Evolutionary conservation across 139 green algal genomes (phyloP).

Genomic region (Haematococcus sp.): DNA sequence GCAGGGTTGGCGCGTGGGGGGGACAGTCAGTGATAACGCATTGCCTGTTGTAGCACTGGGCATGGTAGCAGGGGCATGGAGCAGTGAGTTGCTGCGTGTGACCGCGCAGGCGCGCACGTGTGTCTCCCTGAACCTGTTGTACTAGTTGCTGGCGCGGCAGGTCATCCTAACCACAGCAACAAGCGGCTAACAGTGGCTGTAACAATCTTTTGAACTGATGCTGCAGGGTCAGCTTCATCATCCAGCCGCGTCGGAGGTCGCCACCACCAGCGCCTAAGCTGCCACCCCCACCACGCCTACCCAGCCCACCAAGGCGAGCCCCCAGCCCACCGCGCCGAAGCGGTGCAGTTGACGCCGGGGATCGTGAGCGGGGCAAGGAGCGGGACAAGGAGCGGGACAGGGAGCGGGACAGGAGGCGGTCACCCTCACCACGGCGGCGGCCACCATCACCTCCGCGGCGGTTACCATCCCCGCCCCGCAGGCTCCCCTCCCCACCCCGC

Average conservation of each 20-base stretch:
- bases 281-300: constrained; percentile 5
- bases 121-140: no score
- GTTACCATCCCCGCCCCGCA: neutral
- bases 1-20: no score
- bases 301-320: constrained; percentile 8
- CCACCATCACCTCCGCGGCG: constrained; percentile 6
- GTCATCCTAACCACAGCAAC: no score
- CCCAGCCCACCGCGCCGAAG: constrained; percentile 8
- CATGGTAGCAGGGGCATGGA: neutral
- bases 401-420: neutral
- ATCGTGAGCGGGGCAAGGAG: neutral
- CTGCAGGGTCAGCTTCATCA: constrained; percentile 9
- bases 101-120: no score
- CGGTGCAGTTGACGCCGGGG: neutral
- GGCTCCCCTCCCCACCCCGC: neutral
- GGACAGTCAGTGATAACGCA: no score
- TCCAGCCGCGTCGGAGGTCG: neutral
- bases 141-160: no score
- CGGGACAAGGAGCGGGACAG: neutral
- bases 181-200: no score
- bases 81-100: no score
- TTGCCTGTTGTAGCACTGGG: neutral
- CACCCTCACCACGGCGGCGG: constrained; percentile 9
- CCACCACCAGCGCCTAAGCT: neutral
- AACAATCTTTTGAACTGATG: no score